phyloP scores from a whole-genome alignment of 306 rosid genomes.

The Inga leiocalycina region DNA sequence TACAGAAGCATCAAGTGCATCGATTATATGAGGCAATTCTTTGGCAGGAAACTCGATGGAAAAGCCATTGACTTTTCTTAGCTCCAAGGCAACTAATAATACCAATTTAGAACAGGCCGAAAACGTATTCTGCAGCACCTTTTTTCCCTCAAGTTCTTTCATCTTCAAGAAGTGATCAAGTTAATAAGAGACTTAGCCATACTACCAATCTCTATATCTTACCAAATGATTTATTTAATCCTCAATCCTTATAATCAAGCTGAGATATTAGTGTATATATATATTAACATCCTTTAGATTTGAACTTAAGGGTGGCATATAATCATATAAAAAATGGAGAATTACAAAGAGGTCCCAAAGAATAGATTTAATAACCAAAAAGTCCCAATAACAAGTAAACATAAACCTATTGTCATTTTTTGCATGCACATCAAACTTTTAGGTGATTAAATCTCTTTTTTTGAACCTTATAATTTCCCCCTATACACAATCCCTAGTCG shows the following conservation, averaged over 20 bases:
- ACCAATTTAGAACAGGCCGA: not conserved
- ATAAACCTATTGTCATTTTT: no score
- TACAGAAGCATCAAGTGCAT: constrained; percentile 4
- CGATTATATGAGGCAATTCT: not conserved
- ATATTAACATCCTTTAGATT: not conserved
- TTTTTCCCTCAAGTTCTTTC: not conserved
- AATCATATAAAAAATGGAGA: no score
- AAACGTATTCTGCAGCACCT: not conserved
- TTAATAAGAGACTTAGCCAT: not conserved
- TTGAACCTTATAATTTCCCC: no score
- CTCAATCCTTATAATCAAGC: not conserved
- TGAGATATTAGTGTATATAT: not conserved
- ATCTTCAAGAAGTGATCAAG: not conserved
- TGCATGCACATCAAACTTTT: no score
- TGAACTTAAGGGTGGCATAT: not conserved
- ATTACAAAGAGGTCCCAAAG: no score
- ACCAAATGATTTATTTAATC: not conserved
- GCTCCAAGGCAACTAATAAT: not conserved
- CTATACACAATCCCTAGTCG: not conserved
- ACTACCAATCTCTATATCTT: not conserved
- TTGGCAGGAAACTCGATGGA: not conserved
- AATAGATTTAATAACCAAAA: no score
- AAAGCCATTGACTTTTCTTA: not conserved
- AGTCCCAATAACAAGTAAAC: no score
- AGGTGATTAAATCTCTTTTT: no score